Evolutionary conservation across 805 yeast species (phyloP), one percentile per base, ranked within the genome.

Genomic region (Wickerhamomyces tratensis): DNA sequence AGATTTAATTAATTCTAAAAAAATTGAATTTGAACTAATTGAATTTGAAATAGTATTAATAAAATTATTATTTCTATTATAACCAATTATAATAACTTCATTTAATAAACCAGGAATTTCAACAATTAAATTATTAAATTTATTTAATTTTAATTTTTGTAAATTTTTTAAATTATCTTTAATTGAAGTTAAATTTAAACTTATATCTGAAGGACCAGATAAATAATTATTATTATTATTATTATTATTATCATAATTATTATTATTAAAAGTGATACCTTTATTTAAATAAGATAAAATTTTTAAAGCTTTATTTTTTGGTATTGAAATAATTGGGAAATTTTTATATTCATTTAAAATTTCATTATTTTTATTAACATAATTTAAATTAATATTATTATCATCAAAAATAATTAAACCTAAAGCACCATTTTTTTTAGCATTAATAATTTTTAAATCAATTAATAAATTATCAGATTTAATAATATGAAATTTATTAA

Each of bases 381-480:
- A 59, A n/a, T 67, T 64, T 8, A 69, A 69, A 57, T 82, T 87
- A 50, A 80, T 86, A 43, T 60, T 69, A 2, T 82, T 79, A 48
- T 79, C 83, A 6, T 52, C 53, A 43, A 49, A 61, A 25, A 80
- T 49, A 33, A 81, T 58, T 2, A 77, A 82, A 13, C 82, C 88
- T 30, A 67, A 51, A 6, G 85, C 86, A 2, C 88, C 88, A 41
- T 65, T 51, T 3, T 65, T 59, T 51, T 80, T 79, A 11, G 89
- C 86, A 57, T 76, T 71, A 48, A 71, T 68, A 12, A 82, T 71
- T 53, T 80, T 76, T 36, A 77, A 55, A 5, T 86, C 82, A 31
- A 76, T 63, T 42, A 72, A 67, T 14, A 76, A 57, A 1, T 47
- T 42, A 9, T 79, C 81, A 40, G 69, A 68, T 46, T 86, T 64